Base-by-base conservation (phyloP, 2,329 filamentous ascomycete species). In the Xylaria sp. region DNA sequence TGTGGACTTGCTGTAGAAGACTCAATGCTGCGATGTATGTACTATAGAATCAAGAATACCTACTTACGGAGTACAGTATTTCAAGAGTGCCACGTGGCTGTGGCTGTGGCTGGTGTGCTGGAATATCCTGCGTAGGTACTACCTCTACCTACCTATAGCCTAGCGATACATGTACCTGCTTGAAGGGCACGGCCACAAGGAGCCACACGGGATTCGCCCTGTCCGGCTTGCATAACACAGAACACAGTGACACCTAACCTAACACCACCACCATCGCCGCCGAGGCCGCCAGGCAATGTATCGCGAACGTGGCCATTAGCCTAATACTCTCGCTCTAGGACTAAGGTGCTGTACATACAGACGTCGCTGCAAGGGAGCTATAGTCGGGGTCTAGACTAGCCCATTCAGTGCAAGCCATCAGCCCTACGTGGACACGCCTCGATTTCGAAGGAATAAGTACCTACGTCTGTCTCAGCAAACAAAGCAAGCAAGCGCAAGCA, bases 351-450 rank as follows among this genome's bases (percentile, higher is more conserved):
- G 48, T 59, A 28, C 34, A 28, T 32, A 43, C 23, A 25, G 13
- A 39, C 36, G 13, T 39, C n/a, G 43, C 60, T 55, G 20, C 62
- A 57, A 68, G 55, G 61, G 50, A 46, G 48, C 45, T 53, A 20
- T 41, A n/a, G 63, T 46, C 8, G 34, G 32, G 57, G 43, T 60
- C 60, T 50, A 45, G 36, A 30, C 55, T 32, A 55, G 52, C 48
- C 60, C 43, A 23, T 63, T 63, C 59, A 30, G 45, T 61, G 20
- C 41, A 53, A 63, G 61, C 34, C 60, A 55, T 69, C 69, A 70
- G 69, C 69, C 69, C 69, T 70, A 69, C 66, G 63, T 64, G 63
- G 64, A 64, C 60, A 63, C 67, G 59, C 67, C 59, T 57, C 53
- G n/a, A 43, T 23, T n/a, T 65, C 32, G 36, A 18, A 39, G 39